A percentile compares a stretch with the other conserved stretches of the same genome.
These are phyloP conservation scores for Amanita subjunquillea DNA, from an alignment of 768 basidiomycete species.

Conservation along the genomic window DNA sequence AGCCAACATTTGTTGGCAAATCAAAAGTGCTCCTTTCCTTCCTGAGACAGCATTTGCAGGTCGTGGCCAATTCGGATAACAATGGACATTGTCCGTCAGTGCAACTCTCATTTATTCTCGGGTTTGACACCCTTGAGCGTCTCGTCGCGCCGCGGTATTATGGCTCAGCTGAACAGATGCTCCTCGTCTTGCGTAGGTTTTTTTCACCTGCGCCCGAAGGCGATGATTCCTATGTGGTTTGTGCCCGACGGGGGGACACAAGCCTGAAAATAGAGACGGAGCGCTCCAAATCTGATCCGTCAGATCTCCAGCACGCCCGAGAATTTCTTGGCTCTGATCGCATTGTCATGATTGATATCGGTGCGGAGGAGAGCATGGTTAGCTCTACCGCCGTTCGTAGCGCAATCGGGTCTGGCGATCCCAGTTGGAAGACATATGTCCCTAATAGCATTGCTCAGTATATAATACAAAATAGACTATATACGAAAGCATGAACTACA, in stretches of 20 bases:
- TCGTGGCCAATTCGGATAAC: conserved; percentile 8
- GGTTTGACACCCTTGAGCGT: conserved; percentile 78
- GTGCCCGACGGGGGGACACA: conserved; percentile 38
- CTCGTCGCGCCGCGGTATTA: conserved; percentile 76
- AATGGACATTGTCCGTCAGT: conserved; percentile 10
- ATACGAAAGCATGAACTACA: not conserved
- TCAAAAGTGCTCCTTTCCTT: conserved; percentile 45
- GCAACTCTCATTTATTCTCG: conserved; percentile 63
- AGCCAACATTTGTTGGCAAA: conserved; percentile 86
- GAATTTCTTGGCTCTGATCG: conserved; percentile 41
- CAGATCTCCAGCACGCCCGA: conserved; percentile 22
- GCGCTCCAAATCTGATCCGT: conserved; percentile 7
- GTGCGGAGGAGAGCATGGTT: conserved; percentile 38
- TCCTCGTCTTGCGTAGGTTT: conserved; percentile 41
- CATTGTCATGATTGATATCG: conserved; percentile 55
- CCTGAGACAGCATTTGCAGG: conserved; percentile 27
- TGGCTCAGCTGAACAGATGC: conserved; percentile 42
- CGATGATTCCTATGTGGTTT: conserved; percentile 55
- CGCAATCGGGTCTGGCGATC: conserved; percentile 19
- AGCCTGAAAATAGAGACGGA: not conserved
- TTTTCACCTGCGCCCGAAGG: conserved; percentile 35
- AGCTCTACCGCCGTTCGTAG: conserved; percentile 66
- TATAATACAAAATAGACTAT: conserved; percentile 1
- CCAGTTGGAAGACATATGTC: not conserved
- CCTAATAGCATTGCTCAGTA: conserved; percentile 5